These are phyloP conservation scores for Macaranga tanarius DNA, from an alignment of 441 rosid genomes.

Conservation along the genomic window DNA sequence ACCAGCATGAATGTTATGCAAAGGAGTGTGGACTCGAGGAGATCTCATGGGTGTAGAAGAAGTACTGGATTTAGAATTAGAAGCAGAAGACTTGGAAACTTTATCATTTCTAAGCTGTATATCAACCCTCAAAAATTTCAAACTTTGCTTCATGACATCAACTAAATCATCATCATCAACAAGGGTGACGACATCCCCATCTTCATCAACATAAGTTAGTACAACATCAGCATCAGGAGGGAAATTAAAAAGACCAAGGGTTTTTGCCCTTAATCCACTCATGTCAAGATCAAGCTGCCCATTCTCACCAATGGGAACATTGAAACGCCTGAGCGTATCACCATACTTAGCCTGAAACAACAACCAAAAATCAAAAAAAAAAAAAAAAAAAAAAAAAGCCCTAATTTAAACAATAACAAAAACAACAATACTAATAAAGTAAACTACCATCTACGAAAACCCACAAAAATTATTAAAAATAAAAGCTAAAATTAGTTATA, in stretches of 20 bases:
- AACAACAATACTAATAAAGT: background rate
- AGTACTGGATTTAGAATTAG: slow-evolving; percentile 45
- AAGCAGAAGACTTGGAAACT: slow-evolving; percentile 18
- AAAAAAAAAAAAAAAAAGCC: no score
- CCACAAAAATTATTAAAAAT: background rate
- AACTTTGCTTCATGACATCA: slow-evolving; percentile 67
- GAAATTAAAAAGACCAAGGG: slow-evolving; percentile 53
- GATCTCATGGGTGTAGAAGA: slow-evolving; percentile 55
- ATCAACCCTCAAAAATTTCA: slow-evolving; percentile 65
- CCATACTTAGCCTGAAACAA: slow-evolving; percentile 66
- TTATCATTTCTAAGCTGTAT: slow-evolving; percentile 42
- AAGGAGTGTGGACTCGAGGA: slow-evolving; percentile 35
- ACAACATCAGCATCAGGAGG: slow-evolving; percentile 50
- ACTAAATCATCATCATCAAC: slow-evolving; percentile 69
- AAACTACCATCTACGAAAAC: background rate
- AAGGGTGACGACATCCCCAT: slow-evolving; percentile 87
- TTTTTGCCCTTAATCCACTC: slow-evolving; percentile 56
- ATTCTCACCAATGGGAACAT: slow-evolving; percentile 43
- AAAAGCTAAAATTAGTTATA: background rate
- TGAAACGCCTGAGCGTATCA: slow-evolving; percentile 81
- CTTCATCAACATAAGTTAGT: slow-evolving; percentile 84
- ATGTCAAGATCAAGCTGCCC: slow-evolving; percentile 69
- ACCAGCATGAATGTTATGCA: slow-evolving; percentile 35
- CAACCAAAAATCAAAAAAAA: background rate
- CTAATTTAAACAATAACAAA: no score